Conservation (phyloP, 2,329 filamentous ascomycete genomes). For the Arthrinium phaeospermum region DNA sequence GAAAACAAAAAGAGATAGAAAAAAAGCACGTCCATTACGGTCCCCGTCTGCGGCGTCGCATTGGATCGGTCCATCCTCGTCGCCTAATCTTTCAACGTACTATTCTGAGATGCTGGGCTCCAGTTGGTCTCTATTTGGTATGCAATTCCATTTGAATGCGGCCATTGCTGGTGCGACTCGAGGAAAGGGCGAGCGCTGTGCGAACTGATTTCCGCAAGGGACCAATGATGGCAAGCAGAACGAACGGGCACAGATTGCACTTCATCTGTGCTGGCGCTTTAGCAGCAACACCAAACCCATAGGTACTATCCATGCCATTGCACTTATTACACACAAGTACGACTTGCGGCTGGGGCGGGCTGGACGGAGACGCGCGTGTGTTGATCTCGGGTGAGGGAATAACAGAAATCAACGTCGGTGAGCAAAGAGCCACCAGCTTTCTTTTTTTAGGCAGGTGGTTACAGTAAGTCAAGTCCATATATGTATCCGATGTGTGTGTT, state of each 20-base stretch:
- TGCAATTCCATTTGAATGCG: background rate
- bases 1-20: background rate
- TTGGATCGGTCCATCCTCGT: background rate
- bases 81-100: background rate
- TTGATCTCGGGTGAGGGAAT: background rate
- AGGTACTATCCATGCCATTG: background rate
- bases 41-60: background rate
- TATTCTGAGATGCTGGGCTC: background rate
- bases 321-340: background rate
- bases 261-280: background rate
- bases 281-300: background rate
- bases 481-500: background rate
- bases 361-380: background rate
- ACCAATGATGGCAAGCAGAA: background rate
- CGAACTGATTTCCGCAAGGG: background rate
- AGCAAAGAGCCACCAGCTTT: background rate
- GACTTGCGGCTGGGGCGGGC: background rate
- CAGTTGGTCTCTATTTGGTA: background rate
- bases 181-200: background rate
- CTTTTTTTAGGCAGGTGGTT: background rate
- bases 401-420: background rate
- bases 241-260: background rate
- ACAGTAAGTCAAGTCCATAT: background rate
- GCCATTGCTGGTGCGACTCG: background rate
- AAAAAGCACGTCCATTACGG: background rate